Percentiles rank a stretch among this genome's conserved stretches.
Conservation (phyloP, 805 yeast species). For the Pichia gijzeniarum region DNA sequence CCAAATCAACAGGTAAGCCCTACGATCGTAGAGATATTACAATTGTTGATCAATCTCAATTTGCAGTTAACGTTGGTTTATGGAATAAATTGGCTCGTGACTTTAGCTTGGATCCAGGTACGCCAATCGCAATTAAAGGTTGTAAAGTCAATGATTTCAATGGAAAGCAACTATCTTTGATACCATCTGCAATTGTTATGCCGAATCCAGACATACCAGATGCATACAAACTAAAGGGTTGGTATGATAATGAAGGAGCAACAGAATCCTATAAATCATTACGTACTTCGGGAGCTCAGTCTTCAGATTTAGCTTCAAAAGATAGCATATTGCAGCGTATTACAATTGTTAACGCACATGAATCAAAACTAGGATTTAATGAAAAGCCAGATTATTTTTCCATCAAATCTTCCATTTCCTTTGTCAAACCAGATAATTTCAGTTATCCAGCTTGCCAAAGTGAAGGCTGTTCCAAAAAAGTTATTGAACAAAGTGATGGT, state of each 20-base stretch:
- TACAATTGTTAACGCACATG: slow-evolving; percentile 58
- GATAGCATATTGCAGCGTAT: slow-evolving; percentile 51
- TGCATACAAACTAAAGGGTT: slow-evolving; percentile 83
- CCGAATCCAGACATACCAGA: slow-evolving; percentile 87
- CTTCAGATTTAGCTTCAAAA: slow-evolving; percentile 30
- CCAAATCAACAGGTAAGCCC: slow-evolving; percentile 83
- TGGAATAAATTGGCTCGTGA: slow-evolving; percentile 88
- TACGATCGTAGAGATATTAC: slow-evolving; percentile 87
- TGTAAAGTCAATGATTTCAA: slow-evolving; percentile 83
- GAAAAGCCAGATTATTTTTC: slow-evolving; percentile 78
- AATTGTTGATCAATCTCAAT: slow-evolving; percentile 79
- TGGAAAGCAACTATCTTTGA: slow-evolving; percentile 77
- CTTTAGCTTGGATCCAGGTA: slow-evolving; percentile 64
- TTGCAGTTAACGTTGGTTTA: slow-evolving; percentile 69
- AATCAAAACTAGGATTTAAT: slow-evolving; percentile 60
- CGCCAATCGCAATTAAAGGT: slow-evolving; percentile 89
- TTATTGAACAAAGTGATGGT: slow-evolving; percentile 63
- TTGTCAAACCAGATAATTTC: slow-evolving; percentile 66
- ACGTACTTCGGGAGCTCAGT: slow-evolving; percentile 35
- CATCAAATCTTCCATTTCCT: slow-evolving; percentile 68
- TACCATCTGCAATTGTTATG: slow-evolving; percentile 67
- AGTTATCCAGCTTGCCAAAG: slow-evolving; percentile 85
- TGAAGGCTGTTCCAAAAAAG: slow-evolving; percentile 78
- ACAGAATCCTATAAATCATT: slow-evolving; percentile 54
- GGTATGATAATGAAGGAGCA: slow-evolving; percentile 84